Conservation (phyloP, 2,329 filamentous ascomycete species). For the Botryotinia narcissicola region DNA sequence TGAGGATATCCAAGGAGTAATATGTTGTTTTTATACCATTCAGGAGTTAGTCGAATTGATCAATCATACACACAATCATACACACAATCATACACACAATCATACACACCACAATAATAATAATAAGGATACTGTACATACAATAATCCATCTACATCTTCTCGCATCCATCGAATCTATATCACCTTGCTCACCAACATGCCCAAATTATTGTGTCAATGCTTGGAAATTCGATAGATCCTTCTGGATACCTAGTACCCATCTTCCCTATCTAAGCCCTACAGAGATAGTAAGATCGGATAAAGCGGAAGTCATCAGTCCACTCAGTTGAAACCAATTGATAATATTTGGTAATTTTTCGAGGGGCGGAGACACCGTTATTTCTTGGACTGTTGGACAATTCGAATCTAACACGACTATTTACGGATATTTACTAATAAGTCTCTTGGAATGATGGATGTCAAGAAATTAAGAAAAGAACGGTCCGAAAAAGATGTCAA, state of each 20-base stretch:
- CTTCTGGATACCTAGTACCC: too few species aligned
- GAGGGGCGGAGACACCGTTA: background rate
- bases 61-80: background rate
- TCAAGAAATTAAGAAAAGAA: background rate
- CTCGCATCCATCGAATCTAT: background rate
- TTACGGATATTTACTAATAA: background rate
- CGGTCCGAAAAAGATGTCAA: background rate
- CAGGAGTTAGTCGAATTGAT: background rate
- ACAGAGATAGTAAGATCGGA: background rate
- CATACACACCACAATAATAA: too few species aligned
- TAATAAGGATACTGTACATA: too few species aligned
- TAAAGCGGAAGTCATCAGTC: background rate
- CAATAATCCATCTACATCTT: background rate
- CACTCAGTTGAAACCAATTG: background rate
- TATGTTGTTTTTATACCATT: background rate
- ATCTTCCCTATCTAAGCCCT: background rate
- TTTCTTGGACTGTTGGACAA: background rate
- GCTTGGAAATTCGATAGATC: background rate
- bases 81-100: background rate
- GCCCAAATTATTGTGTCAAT: background rate
- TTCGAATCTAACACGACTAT: background rate
- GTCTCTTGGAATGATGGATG: background rate
- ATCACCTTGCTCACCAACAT: background rate
- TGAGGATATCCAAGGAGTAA: background rate
- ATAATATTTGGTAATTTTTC: background rate